Evolutionary conservation across 78 protist genomes (phyloP), one percentile per base, ranked within the genome.

Genomic region (Neovahlkampfia damariscottae): DNA sequence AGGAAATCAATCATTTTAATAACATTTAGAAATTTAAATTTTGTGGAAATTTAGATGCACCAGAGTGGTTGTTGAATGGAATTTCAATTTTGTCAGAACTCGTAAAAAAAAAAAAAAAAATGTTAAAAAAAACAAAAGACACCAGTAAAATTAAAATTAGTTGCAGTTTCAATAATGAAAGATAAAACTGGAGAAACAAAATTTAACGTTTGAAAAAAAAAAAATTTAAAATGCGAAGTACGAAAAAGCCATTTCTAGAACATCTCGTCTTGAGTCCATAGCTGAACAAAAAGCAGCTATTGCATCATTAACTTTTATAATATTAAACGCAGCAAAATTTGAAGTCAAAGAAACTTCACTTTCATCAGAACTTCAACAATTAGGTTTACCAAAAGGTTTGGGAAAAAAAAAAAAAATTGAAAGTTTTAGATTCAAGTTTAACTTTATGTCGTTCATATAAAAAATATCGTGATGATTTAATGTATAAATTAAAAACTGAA

Each of bases 41-140:
- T 76, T 90, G 94, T 85, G 94, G 94, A 0, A 91, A 83, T 6
- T 72, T 89, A 5, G 91, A 90, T 78, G 86, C 86, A 9, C 94
- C 91, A 39, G 94, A 90, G 41, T 90, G 94, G 94, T 66, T 90
- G 5, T 70, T 90, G 28, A 67, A 82, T 39, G 91, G 88, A 41
- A 85, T 88, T 39, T 70, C 41, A 31, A 37, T 85, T 38, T 74
- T 90, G 31, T 80, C 90, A 32, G n/a, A n/a, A n/a, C n/a, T n/a
- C n/a, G n/a, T n/a, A n/a, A n/a, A n/a, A n/a, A n/a, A n/a, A n/a
- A n/a, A n/a, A n/a, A n/a, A n/a, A n/a, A n/a, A n/a, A n/a, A n/a
- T n/a, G n/a, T n/a, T n/a, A n/a, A n/a, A n/a, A n/a, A n/a, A n/a
- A n/a, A n/a, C 82, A 88, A 34, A 74, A 72, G 76, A 62, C 80